A percentile compares a stretch with the other conserved stretches of the same genome.
These are phyloP conservation scores for Trichosporon faecale DNA, from an alignment of 1,284 basidiomycete species.

Conservation along the genomic window DNA sequence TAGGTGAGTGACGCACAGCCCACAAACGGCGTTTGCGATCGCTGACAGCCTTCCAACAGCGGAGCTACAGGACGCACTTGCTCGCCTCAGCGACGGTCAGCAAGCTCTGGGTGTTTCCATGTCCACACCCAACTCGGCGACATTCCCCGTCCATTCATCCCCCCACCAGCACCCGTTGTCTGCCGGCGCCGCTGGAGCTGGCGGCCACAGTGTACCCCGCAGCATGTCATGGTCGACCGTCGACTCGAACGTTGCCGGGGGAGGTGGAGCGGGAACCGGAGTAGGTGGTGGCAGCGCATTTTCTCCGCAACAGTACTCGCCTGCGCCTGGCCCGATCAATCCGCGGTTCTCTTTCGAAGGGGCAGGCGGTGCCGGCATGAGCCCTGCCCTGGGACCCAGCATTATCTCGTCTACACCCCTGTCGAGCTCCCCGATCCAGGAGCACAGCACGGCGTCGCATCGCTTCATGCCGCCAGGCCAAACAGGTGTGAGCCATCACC, in stretches of 20 bases:
- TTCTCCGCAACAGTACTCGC: not conserved
- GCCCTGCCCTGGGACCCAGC: not conserved
- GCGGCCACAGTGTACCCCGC: not conserved
- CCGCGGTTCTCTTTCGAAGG: not conserved
- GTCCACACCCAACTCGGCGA: not conserved
- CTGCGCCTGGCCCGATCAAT: not conserved
- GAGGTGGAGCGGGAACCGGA: not conserved
- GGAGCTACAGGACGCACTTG: slow-evolving; percentile 24
- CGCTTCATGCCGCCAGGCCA: not conserved
- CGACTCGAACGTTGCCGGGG: not conserved
- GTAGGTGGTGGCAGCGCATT: not conserved
- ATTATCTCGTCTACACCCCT: not conserved
- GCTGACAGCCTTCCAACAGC: slow-evolving; percentile 22
- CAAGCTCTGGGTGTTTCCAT: not conserved
- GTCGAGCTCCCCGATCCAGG: slow-evolving; percentile 5
- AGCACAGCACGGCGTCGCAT: not conserved
- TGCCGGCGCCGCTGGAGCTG: not conserved
- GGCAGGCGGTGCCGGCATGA: not conserved
- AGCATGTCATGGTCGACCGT: slow-evolving; percentile 3
- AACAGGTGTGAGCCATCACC: not conserved
- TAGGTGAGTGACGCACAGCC: slow-evolving; percentile 30
- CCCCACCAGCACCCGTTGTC: not conserved
- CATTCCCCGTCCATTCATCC: not conserved
- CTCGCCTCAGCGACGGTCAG: slow-evolving; percentile 11
- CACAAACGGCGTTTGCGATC: not conserved